Evolutionary conservation across 257 asterid species (phyloP).

Genomic region (Handroanthus guayacan): DNA sequence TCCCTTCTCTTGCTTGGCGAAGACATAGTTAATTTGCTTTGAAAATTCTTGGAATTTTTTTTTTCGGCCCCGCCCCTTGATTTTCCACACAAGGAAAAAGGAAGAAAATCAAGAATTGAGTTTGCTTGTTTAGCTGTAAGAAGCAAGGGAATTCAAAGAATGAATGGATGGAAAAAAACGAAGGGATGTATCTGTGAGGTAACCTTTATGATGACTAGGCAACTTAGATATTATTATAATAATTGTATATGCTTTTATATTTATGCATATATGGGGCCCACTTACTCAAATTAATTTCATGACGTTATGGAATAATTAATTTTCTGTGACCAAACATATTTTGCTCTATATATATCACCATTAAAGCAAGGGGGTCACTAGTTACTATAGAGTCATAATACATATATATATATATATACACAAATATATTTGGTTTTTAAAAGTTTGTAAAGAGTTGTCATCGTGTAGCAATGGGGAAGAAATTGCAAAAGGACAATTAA

Average conservation of each 20-base stretch:
- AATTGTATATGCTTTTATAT: neutral
- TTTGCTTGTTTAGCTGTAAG: slow-evolving; percentile 22
- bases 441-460: neutral
- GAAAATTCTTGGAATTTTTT: neutral
- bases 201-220: slow-evolving; percentile 6
- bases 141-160: slow-evolving; percentile 22
- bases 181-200: neutral
- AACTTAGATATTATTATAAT: neutral
- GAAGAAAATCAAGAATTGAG: neutral
- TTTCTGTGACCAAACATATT: neutral
- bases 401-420: no score
- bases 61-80: neutral
- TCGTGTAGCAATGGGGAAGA: neutral
- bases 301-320: neutral
- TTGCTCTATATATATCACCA: neutral
- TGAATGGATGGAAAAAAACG: slow-evolving; percentile 29
- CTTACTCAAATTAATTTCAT: no score
- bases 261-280: no score
- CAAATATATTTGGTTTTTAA: neutral
- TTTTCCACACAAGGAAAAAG: neutral
- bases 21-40: slow-evolving; percentile 54
- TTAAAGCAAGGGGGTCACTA: neutral
- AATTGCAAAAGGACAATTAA: neutral
- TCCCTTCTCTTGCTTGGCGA: slow-evolving; percentile 82
- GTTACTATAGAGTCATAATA: neutral